Base-by-base conservation (phyloP, 352 stramenopile genomes). In the Phytophthora tentaculata region DNA sequence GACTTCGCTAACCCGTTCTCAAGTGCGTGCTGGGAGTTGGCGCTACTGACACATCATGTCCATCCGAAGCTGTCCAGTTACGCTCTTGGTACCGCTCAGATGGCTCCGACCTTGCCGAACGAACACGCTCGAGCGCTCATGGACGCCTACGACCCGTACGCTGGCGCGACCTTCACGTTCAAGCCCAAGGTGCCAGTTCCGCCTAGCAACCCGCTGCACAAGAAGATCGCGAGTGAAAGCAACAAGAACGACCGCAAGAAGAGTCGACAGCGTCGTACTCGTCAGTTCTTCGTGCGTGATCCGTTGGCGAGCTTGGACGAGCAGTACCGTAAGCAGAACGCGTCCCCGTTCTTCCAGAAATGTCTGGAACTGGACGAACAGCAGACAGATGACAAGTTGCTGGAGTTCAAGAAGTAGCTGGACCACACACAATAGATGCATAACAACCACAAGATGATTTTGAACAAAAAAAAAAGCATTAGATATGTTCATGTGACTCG, bases 1-100 rank as follows among this genome's bases (percentile, higher is more conserved):
- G 96, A 99, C 77, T 97, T 98, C 60, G 87, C 90, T 22, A 99
- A 98, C 72, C 91, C 96, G 35, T 98, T 98, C 71, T 92, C 95
- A 61, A 98, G 88, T 20, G 95, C 95, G 1, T 90, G 89, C 56
- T 99, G 97, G 88, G 97, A 99, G 68, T 69, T 99, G 32, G 78
- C 92, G 35, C 77, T 97, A 45, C 68, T 98, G 17, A 78, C 81
- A 41, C 91, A 89, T 52, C 91, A 98, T 67, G 81, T 87, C 58
- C 81, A 98, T 69, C 92, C 91, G n/a, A 79, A 71, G 39, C 77
- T 98, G 17, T 73, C 85, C 22, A 74, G 60, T 28, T 96, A 93
- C 19, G 79, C 88, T 3, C 51, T 81, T 26, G 84, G 75, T 28
- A 96, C 86, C 37, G 83, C 86, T 6, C 61, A 89, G 56, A 69